A percentile compares a stretch with the other conserved stretches of the same genome.
Conservation (phyloP, 306 rosid species). For the Fagus sylvatica region DNA sequence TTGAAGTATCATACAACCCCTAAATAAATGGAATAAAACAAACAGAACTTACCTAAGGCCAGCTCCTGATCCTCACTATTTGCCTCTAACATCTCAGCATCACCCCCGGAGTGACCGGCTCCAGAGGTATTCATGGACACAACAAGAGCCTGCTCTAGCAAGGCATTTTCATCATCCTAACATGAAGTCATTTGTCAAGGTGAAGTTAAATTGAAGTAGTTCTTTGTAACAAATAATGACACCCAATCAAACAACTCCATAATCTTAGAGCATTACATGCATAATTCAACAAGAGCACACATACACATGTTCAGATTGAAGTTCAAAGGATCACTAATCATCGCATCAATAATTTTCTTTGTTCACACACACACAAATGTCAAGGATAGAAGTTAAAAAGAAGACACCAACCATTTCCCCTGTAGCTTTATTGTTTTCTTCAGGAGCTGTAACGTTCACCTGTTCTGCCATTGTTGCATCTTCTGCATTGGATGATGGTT, state of each 20-base stretch:
- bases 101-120: constrained; percentile 26
- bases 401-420: constrained; percentile 16
- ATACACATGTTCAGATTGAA: not conserved
- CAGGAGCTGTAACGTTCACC: constrained; percentile 19
- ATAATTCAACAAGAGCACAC: not conserved
- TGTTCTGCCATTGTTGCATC: constrained; percentile 31
- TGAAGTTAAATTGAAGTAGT: not conserved
- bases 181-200: constrained; percentile 10
- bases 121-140: constrained; percentile 35
- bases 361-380: not conserved
- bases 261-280: not conserved
- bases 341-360: not conserved
- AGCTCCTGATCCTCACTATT: constrained; percentile 34
- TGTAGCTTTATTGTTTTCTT: constrained; percentile 12
- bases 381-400: constrained; percentile 8
- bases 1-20: too few species aligned
- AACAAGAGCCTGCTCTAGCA: constrained; percentile 34
- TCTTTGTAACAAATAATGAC: constrained; percentile 4
- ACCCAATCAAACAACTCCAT: constrained; percentile 7
- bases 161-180: constrained; percentile 22
- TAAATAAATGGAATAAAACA: not conserved
- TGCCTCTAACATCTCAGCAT: constrained; percentile 40
- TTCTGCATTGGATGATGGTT: constrained; percentile 31
- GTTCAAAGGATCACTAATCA: not conserved
- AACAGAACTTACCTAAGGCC: constrained; percentile 33